Conservation (phyloP, 345 rosid species). For the Eucalyptus curtisii region DNA sequence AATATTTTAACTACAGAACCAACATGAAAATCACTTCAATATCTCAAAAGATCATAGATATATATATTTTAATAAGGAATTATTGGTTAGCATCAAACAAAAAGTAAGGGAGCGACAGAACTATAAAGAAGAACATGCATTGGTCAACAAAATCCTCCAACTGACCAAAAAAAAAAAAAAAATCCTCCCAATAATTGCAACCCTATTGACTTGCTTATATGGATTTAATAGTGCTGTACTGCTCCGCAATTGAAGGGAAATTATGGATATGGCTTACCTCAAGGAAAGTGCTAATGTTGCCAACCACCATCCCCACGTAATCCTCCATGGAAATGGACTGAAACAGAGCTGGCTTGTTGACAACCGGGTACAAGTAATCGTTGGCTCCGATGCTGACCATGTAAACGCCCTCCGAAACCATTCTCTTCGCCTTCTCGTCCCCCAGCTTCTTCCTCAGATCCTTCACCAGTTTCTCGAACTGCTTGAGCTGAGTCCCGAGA, state of each 20-base stretch:
- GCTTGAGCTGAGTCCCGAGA: neutral
- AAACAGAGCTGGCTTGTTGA: neutral
- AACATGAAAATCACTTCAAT: no score
- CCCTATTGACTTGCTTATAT: neutral
- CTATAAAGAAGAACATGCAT: no score
- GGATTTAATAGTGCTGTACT: neutral
- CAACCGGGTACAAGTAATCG: neutral
- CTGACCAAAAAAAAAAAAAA: no score
- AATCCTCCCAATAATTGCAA: neutral
- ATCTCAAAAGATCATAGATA: no score
- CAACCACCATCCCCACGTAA: constrained; percentile 4
- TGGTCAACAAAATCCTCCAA: no score
- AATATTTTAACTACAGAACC: no score
- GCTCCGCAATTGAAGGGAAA: neutral
- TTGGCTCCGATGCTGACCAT: constrained; percentile 1
- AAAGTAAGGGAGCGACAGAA: no score
- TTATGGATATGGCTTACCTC: neutral
- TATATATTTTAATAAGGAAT: no score
- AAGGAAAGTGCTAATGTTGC: constrained; percentile 1
- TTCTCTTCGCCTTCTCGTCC: neutral
- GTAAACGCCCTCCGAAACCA: neutral
- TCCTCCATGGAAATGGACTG: neutral
- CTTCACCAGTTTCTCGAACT: neutral
- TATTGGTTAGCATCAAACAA: no score
- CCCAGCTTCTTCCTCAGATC: neutral